Conservation (phyloP, 2,329 filamentous ascomycete genomes). For the Chaetomiaceae sp. region DNA sequence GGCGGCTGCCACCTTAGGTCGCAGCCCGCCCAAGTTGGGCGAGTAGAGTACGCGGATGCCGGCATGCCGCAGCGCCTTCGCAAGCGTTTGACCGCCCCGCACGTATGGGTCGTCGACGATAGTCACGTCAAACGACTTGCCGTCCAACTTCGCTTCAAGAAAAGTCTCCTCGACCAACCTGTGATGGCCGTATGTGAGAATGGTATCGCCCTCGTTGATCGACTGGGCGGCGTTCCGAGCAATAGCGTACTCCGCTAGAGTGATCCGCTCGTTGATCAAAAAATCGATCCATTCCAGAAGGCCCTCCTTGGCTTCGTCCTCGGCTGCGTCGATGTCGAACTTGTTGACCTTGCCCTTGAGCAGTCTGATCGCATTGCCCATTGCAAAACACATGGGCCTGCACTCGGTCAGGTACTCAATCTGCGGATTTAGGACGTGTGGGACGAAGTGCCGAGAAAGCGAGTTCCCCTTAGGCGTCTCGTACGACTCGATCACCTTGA, state of each 20-base stretch:
- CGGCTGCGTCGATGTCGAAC: slow-evolving; percentile 78
- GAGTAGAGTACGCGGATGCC: slow-evolving; percentile 77
- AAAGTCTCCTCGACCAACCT: slow-evolving; percentile 80
- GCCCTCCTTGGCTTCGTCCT: slow-evolving; percentile 72
- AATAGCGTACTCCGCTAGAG: slow-evolving; percentile 79
- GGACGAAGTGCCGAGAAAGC: slow-evolving; percentile 83
- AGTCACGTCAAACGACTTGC: slow-evolving; percentile 74
- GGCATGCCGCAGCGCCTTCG: slow-evolving; percentile 58
- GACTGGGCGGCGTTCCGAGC: slow-evolving; percentile 66
- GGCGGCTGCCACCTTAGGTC: slow-evolving; percentile 59
- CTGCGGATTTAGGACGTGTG: slow-evolving; percentile 85
- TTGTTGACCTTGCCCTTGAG: slow-evolving; percentile 89
- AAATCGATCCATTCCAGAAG: slow-evolving; percentile 77
- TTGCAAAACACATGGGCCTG: slow-evolving; percentile 90
- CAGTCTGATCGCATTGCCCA: slow-evolving; percentile 94
- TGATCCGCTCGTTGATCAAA: slow-evolving; percentile 87
- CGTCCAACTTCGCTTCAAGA: slow-evolving; percentile 61
- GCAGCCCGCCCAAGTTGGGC: slow-evolving; percentile 67
- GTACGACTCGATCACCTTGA: slow-evolving; percentile 87
- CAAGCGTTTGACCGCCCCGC: slow-evolving; percentile 51
- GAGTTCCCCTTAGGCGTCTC: slow-evolving; percentile 79
- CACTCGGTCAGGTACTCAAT: slow-evolving; percentile 92
- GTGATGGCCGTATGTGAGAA: slow-evolving; percentile 82
- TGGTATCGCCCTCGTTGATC: slow-evolving; percentile 71
- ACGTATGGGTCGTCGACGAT: slow-evolving; percentile 67